These are phyloP conservation scores for Kluyveromyces sp. DNA, from an alignment of 1,139 yeast species.

Conservation along the genomic window DNA sequence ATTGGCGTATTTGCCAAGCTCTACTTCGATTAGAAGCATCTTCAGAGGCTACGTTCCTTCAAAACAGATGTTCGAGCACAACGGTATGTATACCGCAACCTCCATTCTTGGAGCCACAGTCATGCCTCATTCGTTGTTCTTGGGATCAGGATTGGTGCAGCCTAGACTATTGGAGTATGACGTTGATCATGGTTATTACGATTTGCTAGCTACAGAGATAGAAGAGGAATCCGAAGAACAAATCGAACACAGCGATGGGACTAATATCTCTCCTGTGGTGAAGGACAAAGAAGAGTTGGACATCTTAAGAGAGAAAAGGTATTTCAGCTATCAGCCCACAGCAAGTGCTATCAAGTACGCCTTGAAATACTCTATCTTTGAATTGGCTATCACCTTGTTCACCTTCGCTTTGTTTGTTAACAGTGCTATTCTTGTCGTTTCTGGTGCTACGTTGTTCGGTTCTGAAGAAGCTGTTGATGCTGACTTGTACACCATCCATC, in stretches of 20 bases:
- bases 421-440: constrained; percentile 65
- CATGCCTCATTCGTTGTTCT: constrained; percentile 72
- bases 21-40: constrained; percentile 42
- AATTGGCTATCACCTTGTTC: constrained; percentile 57
- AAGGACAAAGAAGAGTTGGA: constrained; percentile 14
- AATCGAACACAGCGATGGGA: not conserved
- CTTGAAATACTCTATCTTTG: constrained; percentile 58
- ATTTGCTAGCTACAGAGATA: constrained; percentile 9
- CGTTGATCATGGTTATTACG: constrained; percentile 39
- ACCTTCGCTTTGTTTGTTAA: constrained; percentile 76
- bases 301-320: constrained; percentile 19
- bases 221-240: constrained; percentile 15
- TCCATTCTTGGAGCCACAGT: constrained; percentile 79
- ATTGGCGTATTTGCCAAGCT: constrained; percentile 49
- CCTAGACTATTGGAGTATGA: constrained; percentile 64
- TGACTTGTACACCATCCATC: constrained; percentile 64
- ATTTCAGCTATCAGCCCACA: constrained; percentile 52
- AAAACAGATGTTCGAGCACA: constrained; percentile 49
- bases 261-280: constrained; percentile 10
- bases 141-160: constrained; percentile 71
- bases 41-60: constrained; percentile 73
- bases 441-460: constrained; percentile 66
- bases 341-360: constrained; percentile 57
- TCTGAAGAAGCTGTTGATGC: constrained; percentile 64
- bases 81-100: constrained; percentile 66